These are phyloP conservation scores for Alternaria incomplexa DNA, from an alignment of 2,329 filamentous ascomycete genomes.

Conservation along the genomic window DNA sequence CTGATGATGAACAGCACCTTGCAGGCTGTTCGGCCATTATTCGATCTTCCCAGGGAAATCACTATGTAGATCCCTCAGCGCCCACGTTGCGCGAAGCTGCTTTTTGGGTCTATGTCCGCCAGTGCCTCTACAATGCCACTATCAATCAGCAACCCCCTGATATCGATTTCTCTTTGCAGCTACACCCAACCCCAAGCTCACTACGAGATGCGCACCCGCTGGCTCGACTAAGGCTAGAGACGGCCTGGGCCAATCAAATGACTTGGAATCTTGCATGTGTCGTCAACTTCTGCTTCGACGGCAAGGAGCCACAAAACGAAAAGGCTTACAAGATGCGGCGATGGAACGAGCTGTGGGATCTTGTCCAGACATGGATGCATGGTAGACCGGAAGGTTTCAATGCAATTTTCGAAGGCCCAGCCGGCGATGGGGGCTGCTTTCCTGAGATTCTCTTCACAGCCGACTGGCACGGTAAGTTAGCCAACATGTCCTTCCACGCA, in stretches of 20 bases:
- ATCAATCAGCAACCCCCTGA: constrained; percentile 41
- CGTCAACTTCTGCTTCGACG: constrained; percentile 40
- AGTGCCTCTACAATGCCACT: constrained; percentile 42
- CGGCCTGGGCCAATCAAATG: constrained; percentile 43
- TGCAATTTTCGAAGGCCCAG: constrained; percentile 34
- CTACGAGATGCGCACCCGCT: constrained; percentile 33
- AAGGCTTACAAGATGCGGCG: constrained; percentile 11
- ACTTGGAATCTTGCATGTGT: constrained; percentile 40
- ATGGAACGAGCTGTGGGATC: constrained; percentile 34
- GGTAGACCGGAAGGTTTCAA: constrained; percentile 35
- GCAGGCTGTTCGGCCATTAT: constrained; percentile 41
- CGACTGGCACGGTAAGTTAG: constrained; percentile 39
- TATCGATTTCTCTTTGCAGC: constrained; percentile 34
- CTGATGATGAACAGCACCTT: constrained; percentile 37
- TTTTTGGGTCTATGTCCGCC: constrained; percentile 44
- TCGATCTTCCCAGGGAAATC: constrained; percentile 33
- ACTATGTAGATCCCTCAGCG: constrained; percentile 40
- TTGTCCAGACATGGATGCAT: constrained; percentile 30
- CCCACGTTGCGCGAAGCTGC: constrained; percentile 41
- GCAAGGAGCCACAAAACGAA: constrained; percentile 17
- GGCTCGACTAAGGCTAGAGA: constrained; percentile 35
- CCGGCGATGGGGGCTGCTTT: constrained; percentile 20
- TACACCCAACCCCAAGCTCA: constrained; percentile 30
- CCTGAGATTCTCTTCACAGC: constrained; percentile 37
- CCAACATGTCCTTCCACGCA: no score